Evolutionary conservation across 1,139 yeast genomes (phyloP), one percentile per base, ranked within the genome.

Genomic region (Diutina catenulata): DNA sequence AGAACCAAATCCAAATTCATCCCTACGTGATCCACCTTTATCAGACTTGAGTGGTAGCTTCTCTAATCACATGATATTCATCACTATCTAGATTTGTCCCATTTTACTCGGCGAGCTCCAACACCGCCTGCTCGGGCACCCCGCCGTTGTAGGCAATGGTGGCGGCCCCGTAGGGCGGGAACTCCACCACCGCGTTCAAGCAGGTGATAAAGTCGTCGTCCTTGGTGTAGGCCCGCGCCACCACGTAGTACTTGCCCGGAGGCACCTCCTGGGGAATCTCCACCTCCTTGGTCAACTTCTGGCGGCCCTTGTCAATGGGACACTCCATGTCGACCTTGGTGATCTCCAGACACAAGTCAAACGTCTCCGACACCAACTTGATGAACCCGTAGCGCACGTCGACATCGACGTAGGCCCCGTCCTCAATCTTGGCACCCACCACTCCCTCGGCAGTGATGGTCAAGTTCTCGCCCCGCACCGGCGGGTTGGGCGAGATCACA

Each of bases 181-280:
- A 79, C 38, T 72, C 76, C 32, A 88, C 80, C 8, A 77, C 70
- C 11, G 95, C 96, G 26, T 83, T 74, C 51, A 91, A 67, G 57
- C 98, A 91, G 25, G 95, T 78, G 47, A 91, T 77, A 46, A 80
- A 71, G 37, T 72, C 77, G 49, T 83, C 95, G 41, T 82, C 86
- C 38, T 63, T 74, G 35, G 94, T 86, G 62, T 72, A 91, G 4
- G 97, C 98, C 52, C 91, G 75, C 15, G 96, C 97, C 43, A 70
- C 66, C 37, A 88, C 94, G 33, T 73, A 62, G 62, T 91, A 91
- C 55, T 74, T 80, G 33, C 97, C 98, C 22, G 97, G 95, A 42
- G 98, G 97, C 20, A 88, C 94, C 57, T 86, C 93, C n/a, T 69
- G 64, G 15, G 98, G 98, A 44, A 91, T 74, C 49, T 78, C 88